Conservation (phyloP, 2,329 filamentous ascomycete genomes). For the Akanthomyces uredinophilus region DNA sequence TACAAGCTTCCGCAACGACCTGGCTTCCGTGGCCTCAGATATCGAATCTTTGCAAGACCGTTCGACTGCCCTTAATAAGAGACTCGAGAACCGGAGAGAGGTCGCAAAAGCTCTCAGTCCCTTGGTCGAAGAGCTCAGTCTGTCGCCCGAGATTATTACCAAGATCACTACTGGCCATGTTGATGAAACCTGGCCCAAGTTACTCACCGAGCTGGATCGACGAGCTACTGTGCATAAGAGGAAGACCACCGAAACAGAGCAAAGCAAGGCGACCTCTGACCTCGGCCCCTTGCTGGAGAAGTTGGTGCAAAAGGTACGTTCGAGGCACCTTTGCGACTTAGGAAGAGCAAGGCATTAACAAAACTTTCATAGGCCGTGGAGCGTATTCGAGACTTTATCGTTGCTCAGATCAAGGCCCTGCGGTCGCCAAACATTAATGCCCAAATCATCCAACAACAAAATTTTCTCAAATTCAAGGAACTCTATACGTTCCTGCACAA, state of each 20-base stretch:
- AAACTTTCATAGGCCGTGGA: constrained; percentile 68
- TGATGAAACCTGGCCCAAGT: constrained; percentile 82
- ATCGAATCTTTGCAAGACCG: constrained; percentile 90
- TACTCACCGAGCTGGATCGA: constrained; percentile 77
- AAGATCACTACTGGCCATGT: constrained; percentile 85
- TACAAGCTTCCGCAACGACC: constrained; percentile 86
- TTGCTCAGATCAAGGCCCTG: constrained; percentile 88
- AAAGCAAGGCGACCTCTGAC: constrained; percentile 74
- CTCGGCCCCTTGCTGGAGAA: constrained; percentile 80
- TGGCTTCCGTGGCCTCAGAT: constrained; percentile 86
- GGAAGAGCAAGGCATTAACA: constrained; percentile 15
- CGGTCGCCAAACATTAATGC: constrained; percentile 95
- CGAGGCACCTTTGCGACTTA: neutral
- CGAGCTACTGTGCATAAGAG: constrained; percentile 67
- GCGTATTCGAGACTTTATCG: constrained; percentile 88
- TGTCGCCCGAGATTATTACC: constrained; percentile 76
- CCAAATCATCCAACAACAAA: constrained; percentile 92
- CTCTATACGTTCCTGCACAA: constrained; percentile 79
- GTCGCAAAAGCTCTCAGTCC: constrained; percentile 86
- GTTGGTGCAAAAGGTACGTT: constrained; percentile 67
- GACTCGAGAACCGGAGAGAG: constrained; percentile 81
- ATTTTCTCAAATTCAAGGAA: constrained; percentile 83
- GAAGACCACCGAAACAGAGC: constrained; percentile 54
- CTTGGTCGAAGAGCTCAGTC: constrained; percentile 83
- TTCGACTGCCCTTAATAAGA: constrained; percentile 75